A percentile compares a stretch with the other conserved stretches of the same genome.
phyloP scores from a whole-genome alignment of 257 asterid species.

The Marsdenia floribunda region DNA sequence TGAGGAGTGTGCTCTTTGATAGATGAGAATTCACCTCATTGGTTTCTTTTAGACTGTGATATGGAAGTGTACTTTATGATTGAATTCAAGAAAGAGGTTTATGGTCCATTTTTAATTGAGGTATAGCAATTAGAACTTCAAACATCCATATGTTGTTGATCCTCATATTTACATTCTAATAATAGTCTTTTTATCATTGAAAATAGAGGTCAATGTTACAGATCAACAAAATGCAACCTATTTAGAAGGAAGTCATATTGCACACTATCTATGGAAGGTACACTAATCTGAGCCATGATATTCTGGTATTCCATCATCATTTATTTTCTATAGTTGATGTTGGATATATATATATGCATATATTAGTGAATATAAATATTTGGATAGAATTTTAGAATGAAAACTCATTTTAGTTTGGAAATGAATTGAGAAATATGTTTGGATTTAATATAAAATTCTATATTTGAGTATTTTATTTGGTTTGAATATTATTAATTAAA shows the following conservation, averaged over 20 bases:
- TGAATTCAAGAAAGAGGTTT: constrained; percentile 60
- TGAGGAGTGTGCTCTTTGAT: background rate
- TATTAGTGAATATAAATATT: no score
- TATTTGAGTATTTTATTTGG: no score
- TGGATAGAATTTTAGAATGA: no score
- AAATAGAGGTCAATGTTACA: constrained; percentile 64
- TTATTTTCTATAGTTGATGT: no score
- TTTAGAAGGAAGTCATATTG: constrained; percentile 83
- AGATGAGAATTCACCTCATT: background rate
- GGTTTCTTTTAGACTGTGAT: background rate
- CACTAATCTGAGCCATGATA: constrained; percentile 6
- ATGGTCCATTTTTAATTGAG: no score
- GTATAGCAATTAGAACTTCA: constrained; percentile 27
- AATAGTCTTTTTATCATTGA: constrained; percentile 16
- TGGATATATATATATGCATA: no score
- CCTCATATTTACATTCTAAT: background rate
- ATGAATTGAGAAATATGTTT: no score
- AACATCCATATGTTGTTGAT: background rate
- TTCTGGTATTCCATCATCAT: background rate
- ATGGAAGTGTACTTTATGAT: background rate
- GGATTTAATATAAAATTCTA: no score
- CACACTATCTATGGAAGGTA: constrained; percentile 92
- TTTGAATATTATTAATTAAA: no score
- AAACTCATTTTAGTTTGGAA: no score
- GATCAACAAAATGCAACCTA: constrained; percentile 62